Base-by-base conservation (phyloP, 768 basidiomycete species). In the Asterophora lycoperdoides region DNA sequence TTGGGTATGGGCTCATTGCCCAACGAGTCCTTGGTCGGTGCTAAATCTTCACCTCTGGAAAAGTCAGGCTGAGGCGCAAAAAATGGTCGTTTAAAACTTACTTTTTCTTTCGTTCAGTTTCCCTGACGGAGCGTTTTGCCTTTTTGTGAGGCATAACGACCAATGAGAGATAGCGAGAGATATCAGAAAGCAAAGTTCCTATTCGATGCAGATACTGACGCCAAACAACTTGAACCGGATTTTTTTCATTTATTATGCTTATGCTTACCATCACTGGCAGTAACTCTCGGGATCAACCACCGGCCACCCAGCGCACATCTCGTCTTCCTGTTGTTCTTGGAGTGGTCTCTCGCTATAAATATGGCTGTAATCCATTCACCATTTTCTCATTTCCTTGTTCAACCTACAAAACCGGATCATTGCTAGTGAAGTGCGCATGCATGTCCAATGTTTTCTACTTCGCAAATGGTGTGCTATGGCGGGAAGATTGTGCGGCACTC, bases 71-170 rank as follows among this genome's bases (percentile, higher is more conserved):
- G 39, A 6, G 26, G 23, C 26, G n/a, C 40, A 37, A 18, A 17
- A n/a, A 34, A 30, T 49, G 45, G 8, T 15, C 8, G 29, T 26
- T 23, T n/a, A 23, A 36, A 13, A 58, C 70, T 15, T 58, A 83
- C 83, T 67, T 70, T 61, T 71, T 61, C 11, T 61, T 63, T 8
- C 66, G 68, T 41, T 68, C 58, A 48, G 69, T 68, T 43, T 78
- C 76, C 33, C 79, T 71, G 8, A 70, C 61, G 20, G 73, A 72
- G 18, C 70, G 69, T 57, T 82, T 84, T 15, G 80, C 78, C 51
- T 75, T 74, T 68, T 84, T 85, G 62, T 85, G 83, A 35, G 83
- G 83, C 83, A 85, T 84, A 30, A 17, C n/a, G n/a, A n/a, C n/a
- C n/a, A n/a, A n/a, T n/a, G n/a, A n/a, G n/a, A n/a, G n/a, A n/a